Evolutionary conservation across 179 eudicot genomes (phyloP).

Genomic region (Silene noctiflora): DNA sequence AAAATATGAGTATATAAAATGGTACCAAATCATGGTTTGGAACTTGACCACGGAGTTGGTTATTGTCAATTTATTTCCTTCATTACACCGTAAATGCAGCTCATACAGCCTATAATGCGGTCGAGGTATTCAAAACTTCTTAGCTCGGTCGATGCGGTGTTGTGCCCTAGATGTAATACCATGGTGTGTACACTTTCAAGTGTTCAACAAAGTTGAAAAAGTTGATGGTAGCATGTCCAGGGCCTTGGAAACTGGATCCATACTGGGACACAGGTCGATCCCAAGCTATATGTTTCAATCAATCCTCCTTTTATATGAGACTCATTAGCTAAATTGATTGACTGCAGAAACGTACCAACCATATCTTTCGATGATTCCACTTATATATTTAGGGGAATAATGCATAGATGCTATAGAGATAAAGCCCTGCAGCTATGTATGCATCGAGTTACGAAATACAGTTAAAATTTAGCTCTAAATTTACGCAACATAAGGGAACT

Average conservation of each 20-base stretch:
- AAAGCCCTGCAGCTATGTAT: neutral
- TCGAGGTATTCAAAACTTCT: too few species aligned
- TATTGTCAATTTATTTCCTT: neutral
- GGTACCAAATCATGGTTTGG: neutral
- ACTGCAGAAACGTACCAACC: neutral
- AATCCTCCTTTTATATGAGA: neutral
- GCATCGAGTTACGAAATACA: neutral
- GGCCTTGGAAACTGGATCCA: neutral
- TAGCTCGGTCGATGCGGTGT: neutral
- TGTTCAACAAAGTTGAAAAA: neutral
- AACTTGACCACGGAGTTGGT: neutral
- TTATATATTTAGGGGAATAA: neutral
- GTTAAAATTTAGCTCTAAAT: neutral
- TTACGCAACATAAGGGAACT: neutral
- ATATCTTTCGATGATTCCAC: neutral
- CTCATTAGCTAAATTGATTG: neutral
- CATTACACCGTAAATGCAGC: too few species aligned
- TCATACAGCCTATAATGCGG: too few species aligned
- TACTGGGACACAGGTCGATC: neutral
- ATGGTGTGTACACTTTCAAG: neutral
- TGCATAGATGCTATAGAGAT: neutral
- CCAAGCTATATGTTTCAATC: neutral
- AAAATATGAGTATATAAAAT: neutral
- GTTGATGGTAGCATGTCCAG: neutral
- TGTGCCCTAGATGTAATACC: neutral